These are phyloP conservation scores for Cryptococcus sp. DNA, from an alignment of 1,284 basidiomycete species.

Conservation along the genomic window DNA sequence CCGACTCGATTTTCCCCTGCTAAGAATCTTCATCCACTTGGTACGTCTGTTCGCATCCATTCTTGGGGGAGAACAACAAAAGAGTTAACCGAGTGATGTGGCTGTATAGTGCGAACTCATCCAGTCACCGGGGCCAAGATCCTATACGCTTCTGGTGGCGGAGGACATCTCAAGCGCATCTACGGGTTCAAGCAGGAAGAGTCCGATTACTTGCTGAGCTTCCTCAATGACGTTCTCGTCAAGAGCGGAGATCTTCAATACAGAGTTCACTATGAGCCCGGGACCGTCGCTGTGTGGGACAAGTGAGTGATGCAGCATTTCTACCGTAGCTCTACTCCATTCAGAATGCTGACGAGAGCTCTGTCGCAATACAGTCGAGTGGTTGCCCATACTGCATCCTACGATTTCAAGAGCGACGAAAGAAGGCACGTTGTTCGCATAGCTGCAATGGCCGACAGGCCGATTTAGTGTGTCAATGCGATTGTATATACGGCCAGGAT, in stretches of 20 bases:
- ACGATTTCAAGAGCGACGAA: conserved; percentile 12
- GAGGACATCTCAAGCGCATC: conserved; percentile 60
- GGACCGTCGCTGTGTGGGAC: conserved; percentile 54
- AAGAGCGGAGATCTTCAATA: conserved; percentile 53
- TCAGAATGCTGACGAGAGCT: too few species aligned
- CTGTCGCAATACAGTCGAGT: conserved; percentile 4
- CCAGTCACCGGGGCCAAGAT: conserved; percentile 67
- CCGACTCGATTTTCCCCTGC: conserved; percentile 9
- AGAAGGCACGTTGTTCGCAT: conserved; percentile 13
- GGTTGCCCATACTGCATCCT: conserved; percentile 8
- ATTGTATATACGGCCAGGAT: too few species aligned
- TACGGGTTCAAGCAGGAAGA: conserved; percentile 64
- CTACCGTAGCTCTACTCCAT: background rate
- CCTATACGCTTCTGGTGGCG: conserved; percentile 50
- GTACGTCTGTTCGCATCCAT: conserved; percentile 1
- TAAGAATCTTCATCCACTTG: conserved; percentile 8
- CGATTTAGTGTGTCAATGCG: background rate
- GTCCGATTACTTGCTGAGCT: conserved; percentile 59
- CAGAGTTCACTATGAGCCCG: conserved; percentile 50
- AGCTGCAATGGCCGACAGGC: conserved; percentile 11
- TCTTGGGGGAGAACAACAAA: too few species aligned
- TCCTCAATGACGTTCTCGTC: conserved; percentile 55
- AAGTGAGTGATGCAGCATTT: conserved; percentile 8
- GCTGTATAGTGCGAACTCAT: conserved; percentile 54
- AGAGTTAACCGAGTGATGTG: background rate